Percentiles rank a stretch among this genome's conserved stretches.
phyloP scores from a whole-genome alignment of 352 stramenopile genomes.

The Phytopythium sindhum region DNA sequence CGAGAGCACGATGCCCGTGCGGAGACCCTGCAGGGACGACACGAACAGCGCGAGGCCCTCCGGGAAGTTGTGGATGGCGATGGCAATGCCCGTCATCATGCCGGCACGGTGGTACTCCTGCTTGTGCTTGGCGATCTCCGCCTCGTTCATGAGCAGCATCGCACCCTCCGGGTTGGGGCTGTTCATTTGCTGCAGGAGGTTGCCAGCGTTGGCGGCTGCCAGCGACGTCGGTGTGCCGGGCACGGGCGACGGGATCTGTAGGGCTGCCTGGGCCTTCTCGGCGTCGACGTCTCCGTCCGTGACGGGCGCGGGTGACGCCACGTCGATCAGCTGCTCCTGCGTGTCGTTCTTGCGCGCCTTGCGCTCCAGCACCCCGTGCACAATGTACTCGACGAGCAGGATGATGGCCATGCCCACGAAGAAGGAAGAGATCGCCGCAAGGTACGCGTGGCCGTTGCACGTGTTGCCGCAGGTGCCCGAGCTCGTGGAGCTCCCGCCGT shows the following conservation, averaged over 20 bases:
- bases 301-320: constrained; percentile 11
- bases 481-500: constrained; percentile 34
- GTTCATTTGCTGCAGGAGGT: constrained; percentile 13
- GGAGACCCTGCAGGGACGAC: constrained; percentile 87
- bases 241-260: constrained; percentile 19
- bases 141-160: constrained; percentile 15
- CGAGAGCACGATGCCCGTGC: constrained; percentile 88
- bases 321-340: constrained; percentile 8
- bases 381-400: constrained; percentile 50
- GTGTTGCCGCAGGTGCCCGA: constrained; percentile 54
- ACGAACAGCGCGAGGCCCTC: constrained; percentile 96
- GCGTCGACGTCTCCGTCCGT: constrained; percentile 4
- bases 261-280: constrained; percentile 12
- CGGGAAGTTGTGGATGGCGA: constrained; percentile 84
- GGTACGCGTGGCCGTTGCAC: constrained; percentile 51
- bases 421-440: constrained; percentile 39
- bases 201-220: constrained; percentile 12
- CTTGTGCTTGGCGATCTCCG: constrained; percentile 79
- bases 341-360: constrained; percentile 16
- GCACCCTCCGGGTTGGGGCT: constrained; percentile 23
- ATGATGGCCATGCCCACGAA: constrained; percentile 59
- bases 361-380: constrained; percentile 35
- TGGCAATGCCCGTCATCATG: constrained; percentile 90
- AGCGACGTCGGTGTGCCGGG: constrained; percentile 26
- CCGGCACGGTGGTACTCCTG: constrained; percentile 77